Percentiles rank a stretch among this genome's conserved stretches.
Evolutionary conservation across 2,329 filamentous ascomycete genomes (phyloP).

Genomic region (Colletotrichum magnum): DNA sequence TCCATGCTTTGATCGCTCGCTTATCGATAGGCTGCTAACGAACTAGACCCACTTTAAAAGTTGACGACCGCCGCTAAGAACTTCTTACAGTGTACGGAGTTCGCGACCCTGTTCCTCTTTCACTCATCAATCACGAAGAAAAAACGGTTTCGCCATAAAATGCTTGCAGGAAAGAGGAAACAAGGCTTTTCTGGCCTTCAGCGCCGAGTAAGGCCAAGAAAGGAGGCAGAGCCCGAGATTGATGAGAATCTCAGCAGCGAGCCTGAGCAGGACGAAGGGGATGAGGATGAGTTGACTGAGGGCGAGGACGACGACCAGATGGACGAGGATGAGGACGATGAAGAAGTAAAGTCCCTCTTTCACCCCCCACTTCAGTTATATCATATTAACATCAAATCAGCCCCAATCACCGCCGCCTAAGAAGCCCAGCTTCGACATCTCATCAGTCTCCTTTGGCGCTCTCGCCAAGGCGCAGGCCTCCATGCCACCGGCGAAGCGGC

Average conservation of each 20-base stretch:
- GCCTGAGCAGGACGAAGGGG: conserved; percentile 23
- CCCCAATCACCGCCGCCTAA: conserved; percentile 37
- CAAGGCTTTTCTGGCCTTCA: conserved; percentile 46
- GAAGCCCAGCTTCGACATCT: conserved; percentile 59
- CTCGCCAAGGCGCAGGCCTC: conserved; percentile 87
- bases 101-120: neutral
- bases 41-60: conserved; percentile 40
- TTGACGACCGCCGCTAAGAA: conserved; percentile 17
- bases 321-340: conserved; percentile 48
- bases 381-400: conserved; percentile 48
- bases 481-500: conserved; percentile 59
- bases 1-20: neutral
- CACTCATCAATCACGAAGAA: neutral
- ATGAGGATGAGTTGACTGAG: conserved; percentile 27
- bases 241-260: conserved; percentile 36
- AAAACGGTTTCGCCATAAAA: conserved; percentile 13
- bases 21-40: conserved; percentile 2
- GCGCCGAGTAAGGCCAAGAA: conserved; percentile 56
- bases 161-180: conserved; percentile 42
- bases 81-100: conserved; percentile 21
- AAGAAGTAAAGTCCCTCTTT: conserved; percentile 43
- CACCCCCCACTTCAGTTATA: too few relatives aligned
- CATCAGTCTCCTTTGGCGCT: conserved; percentile 88
- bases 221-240: conserved; percentile 51
- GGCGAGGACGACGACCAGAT: conserved; percentile 48